Evolutionary conservation across 1,284 basidiomycete species (phyloP).

Genomic region (Cronartium quercuum): DNA sequence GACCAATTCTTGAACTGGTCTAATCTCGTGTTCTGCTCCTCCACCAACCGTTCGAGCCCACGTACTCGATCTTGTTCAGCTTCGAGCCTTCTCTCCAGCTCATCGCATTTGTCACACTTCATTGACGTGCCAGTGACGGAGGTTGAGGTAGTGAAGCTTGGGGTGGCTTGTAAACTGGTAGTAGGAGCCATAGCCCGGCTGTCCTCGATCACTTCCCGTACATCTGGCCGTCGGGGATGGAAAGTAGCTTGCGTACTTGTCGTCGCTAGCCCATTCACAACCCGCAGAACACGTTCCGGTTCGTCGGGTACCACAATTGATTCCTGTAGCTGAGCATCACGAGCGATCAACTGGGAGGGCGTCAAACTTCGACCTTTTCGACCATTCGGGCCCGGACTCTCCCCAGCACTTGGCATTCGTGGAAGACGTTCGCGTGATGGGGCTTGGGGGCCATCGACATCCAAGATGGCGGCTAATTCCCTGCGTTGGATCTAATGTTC

Average conservation of each 20-base stretch:
- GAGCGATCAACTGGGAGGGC: slow-evolving; percentile 1
- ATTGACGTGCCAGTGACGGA: neutral
- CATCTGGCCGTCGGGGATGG: neutral
- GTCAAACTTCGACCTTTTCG: neutral
- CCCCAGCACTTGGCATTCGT: slow-evolving; percentile 5
- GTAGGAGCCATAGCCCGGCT: neutral
- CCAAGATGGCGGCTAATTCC: slow-evolving; percentile 1
- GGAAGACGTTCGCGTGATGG: slow-evolving; percentile 7
- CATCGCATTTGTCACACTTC: slow-evolving; percentile 8
- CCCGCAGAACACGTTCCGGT: slow-evolving; percentile 6
- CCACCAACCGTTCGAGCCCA: slow-evolving; percentile 1
- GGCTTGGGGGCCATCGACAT: neutral
- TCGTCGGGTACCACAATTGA: neutral
- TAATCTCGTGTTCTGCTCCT: slow-evolving; percentile 7
- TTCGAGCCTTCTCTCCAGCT: neutral
- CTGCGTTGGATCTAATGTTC: neutral
- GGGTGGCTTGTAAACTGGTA: neutral
- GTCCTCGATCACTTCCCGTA: neutral
- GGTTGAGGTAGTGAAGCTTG: neutral
- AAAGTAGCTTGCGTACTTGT: slow-evolving; percentile 7
- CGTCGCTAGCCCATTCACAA: slow-evolving; percentile 19
- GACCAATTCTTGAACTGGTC: slow-evolving; percentile 32
- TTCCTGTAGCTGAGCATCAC: neutral
- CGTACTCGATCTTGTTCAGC: neutral
- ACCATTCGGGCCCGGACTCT: neutral